Base-by-base conservation (phyloP, 2,329 filamentous ascomycete genomes). In the Colletotrichum lini region DNA sequence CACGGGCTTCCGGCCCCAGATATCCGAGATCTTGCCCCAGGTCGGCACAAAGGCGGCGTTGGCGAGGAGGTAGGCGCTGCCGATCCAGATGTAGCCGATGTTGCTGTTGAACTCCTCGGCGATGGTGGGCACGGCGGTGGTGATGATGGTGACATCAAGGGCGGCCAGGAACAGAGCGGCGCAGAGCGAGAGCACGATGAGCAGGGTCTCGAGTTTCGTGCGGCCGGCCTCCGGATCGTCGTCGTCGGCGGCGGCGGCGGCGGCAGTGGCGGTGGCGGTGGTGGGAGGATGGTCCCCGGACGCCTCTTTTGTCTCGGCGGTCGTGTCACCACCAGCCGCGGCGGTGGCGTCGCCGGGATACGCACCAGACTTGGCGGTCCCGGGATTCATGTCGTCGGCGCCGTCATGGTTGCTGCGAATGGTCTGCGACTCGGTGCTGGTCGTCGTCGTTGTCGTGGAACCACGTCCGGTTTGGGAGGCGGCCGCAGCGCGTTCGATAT, bases 1-100 rank as follows among this genome's bases (percentile, higher is more conserved):
- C 40, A 89, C 82, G 0, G 85, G 84, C 74, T 89, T 89, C 8
- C 88, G 83, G 3, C 88, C 88, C 84, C 85, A 90, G 44, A 90
- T 89, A 72, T 90, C 88, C 1, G 84, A 85, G 45, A 90, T 78
- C 72, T 88, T 88, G 5, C 91, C 92, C 93, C 93, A 95, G n/a
- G 92, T 87, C 0, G 92, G 92, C 0, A 88, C 89, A 2, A 86
- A 86, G 0, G 92, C 90, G 0, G 92, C 90, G 76, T 90, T 90
- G 18, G 90, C 91, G 13, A 95, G 87, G 4, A 94, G 84, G 79
- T 93, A 95, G 0, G 93, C 89, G 38, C 88, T 90, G 1, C 93
- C 93, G 72, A 96, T 92, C 94, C 93, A 95, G 16, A 91, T 90
- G 80, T 94, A 95, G 8, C 91, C 92, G 1, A 89, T 84, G 18